phyloP scores from a whole-genome alignment of 1,139 yeast species.

The Diutina sp. region DNA sequence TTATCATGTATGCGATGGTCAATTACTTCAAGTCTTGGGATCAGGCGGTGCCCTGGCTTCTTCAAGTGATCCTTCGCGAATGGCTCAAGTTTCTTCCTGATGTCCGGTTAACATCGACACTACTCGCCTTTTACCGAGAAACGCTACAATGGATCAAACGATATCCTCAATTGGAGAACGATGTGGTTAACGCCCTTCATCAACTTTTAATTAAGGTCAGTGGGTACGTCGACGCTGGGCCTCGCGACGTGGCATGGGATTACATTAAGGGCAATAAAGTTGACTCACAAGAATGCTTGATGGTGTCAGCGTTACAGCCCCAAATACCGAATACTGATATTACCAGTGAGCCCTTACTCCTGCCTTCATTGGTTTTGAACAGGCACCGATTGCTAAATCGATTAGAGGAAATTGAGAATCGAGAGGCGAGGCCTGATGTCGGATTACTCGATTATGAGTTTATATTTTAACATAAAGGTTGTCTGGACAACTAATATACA shows the following conservation, averaged over 20 bases:
- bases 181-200: slow-evolving; percentile 6
- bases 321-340: background rate
- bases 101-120: slow-evolving; percentile 10
- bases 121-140: slow-evolving; percentile 12
- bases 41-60: background rate
- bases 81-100: slow-evolving; percentile 7
- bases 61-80: background rate
- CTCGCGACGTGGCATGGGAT: background rate
- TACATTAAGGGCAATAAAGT: slow-evolving; percentile 1
- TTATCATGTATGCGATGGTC: background rate
- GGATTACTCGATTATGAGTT: background rate
- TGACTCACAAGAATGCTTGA: slow-evolving; percentile 1
- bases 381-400: background rate
- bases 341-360: background rate
- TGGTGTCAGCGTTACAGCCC: slow-evolving; percentile 4
- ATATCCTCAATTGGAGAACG: background rate
- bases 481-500: too few relatives aligned
- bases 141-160: slow-evolving; percentile 8
- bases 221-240: slow-evolving; percentile 19
- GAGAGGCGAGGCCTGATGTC: background rate
- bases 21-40: background rate
- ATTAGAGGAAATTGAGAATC: background rate
- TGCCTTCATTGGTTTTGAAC: background rate
- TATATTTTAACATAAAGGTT: background rate
- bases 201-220: slow-evolving; percentile 11